These are phyloP conservation scores for Fusarium domesticum DNA, from an alignment of 2,329 filamentous ascomycete species.

Conservation along the genomic window DNA sequence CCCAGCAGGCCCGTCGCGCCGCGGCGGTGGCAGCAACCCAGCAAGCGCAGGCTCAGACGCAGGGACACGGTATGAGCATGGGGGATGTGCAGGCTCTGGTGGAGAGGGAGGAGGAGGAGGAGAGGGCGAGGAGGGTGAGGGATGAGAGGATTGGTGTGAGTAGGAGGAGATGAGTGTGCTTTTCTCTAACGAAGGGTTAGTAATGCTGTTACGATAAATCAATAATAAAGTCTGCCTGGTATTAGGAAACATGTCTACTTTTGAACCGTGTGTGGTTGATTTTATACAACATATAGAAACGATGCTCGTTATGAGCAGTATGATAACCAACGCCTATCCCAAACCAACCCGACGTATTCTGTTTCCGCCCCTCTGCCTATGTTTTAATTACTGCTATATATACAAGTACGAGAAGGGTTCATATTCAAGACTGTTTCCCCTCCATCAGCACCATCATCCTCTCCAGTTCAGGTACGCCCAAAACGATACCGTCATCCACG, in stretches of 20 bases:
- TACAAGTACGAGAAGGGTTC: background rate
- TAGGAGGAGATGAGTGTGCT: slow-evolving; percentile 22
- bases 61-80: slow-evolving; percentile 22
- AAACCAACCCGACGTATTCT: background rate
- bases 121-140: slow-evolving; percentile 30
- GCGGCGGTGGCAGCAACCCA: slow-evolving; percentile 23
- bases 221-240: too few species aligned
- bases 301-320: background rate
- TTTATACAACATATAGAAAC: background rate
- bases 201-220: too few species aligned
- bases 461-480: slow-evolving; percentile 66
- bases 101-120: slow-evolving; percentile 28
- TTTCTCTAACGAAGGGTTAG: too few species aligned
- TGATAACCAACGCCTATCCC: background rate
- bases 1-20: slow-evolving; percentile 32
- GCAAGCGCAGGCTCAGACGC: slow-evolving; percentile 7
- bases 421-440: background rate
- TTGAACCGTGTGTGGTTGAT: too few species aligned
- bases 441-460: slow-evolving; percentile 46
- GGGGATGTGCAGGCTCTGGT: slow-evolving; percentile 29
- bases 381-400: background rate
- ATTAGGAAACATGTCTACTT: too few species aligned
- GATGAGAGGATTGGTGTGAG: slow-evolving; percentile 40
- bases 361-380: background rate
- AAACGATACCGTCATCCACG: slow-evolving; percentile 59